Conservation (phyloP, 2,329 filamentous ascomycete genomes). For the Colletotrichum cereale region DNA sequence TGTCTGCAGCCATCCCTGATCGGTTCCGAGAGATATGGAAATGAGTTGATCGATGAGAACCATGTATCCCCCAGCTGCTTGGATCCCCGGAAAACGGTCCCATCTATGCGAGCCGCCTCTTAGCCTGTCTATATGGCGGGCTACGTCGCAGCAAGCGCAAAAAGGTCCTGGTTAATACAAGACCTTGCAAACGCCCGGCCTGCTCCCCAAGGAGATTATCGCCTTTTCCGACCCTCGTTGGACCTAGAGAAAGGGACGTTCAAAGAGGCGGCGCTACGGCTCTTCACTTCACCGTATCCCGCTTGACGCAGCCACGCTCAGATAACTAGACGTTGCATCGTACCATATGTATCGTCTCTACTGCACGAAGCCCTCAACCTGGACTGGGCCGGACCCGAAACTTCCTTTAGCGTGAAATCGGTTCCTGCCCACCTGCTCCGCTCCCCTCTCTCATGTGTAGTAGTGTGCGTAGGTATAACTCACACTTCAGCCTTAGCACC, state of each 20-base stretch:
- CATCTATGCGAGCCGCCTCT: neutral
- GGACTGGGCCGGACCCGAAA: conserved; percentile 25
- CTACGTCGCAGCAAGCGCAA: neutral
- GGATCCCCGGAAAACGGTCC: neutral
- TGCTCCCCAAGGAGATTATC: neutral
- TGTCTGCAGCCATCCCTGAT: neutral
- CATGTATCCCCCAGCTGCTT: neutral
- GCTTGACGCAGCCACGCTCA: conserved; percentile 35
- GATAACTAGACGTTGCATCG: conserved; percentile 9
- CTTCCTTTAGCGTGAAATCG: conserved; percentile 25
- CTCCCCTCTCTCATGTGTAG: conserved; percentile 18
- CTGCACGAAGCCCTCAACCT: conserved; percentile 34
- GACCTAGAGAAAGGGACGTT: neutral
- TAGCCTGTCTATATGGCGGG: neutral
- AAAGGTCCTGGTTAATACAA: conserved; percentile 4
- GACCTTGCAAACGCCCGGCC: conserved; percentile 13
- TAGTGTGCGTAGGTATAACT: conserved; percentile 6
- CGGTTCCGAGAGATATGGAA: neutral
- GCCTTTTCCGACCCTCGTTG: conserved; percentile 2
- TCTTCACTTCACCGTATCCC: conserved; percentile 13
- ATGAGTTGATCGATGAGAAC: neutral
- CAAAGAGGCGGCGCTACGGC: conserved; percentile 5
- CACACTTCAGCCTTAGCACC: conserved; percentile 38
- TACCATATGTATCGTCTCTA: conserved; percentile 5
- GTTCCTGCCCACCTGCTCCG: conserved; percentile 20